A percentile compares a stretch with the other conserved stretches of the same genome.
Evolutionary conservation across 2,329 filamentous ascomycete species (phyloP).

Genomic region (Ascochyta pisi): DNA sequence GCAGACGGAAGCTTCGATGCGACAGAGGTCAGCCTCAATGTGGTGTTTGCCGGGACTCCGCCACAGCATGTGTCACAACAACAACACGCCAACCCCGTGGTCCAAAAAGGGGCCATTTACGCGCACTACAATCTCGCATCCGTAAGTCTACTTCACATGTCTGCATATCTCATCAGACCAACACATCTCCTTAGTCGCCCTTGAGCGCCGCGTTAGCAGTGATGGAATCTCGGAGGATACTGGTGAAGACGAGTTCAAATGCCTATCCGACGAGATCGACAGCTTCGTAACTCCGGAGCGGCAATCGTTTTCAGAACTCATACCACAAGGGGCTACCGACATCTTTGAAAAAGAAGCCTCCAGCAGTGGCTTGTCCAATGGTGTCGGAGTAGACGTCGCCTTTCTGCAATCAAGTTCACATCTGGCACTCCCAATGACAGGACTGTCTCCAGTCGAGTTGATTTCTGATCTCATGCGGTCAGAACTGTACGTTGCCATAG

Average conservation of each 20-base stretch:
- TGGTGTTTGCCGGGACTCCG: constrained; percentile 7
- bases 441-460: neutral
- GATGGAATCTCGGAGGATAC: neutral
- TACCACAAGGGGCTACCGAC: neutral
- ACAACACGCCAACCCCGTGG: constrained; percentile 6
- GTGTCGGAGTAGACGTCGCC: neutral
- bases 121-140: constrained; percentile 9
- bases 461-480: constrained; percentile 4
- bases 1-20: constrained; percentile 8
- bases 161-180: neutral
- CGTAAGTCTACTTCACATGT: neutral
- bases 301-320: neutral
- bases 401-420: neutral
- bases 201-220: constrained; percentile 2
- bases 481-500: neutral
- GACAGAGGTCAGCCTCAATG: constrained; percentile 8
- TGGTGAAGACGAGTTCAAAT: neutral
- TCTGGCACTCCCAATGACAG: neutral
- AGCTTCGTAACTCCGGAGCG: neutral
- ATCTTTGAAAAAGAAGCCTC: neutral
- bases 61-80: constrained; percentile 7
- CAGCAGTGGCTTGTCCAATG: neutral
- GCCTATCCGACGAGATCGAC: neutral
- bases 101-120: constrained; percentile 6
- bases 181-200: neutral